Evolutionary conservation across 768 basidiomycete species (phyloP).

Genomic region (Antrodiella citrinella): DNA sequence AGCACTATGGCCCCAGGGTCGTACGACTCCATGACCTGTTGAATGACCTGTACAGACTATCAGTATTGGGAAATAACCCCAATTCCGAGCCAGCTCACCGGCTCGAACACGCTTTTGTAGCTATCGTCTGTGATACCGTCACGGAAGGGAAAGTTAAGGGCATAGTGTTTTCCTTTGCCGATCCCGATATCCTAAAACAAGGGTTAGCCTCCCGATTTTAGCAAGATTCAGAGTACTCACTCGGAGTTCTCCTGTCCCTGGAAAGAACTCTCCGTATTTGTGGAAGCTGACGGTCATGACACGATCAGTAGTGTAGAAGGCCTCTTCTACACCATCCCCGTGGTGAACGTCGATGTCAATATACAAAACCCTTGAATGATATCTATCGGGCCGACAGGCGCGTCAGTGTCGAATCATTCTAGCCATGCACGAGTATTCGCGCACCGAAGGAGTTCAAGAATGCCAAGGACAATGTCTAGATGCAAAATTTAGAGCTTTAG

Average conservation of each 20-base stretch:
- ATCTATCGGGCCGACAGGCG: conserved; percentile 45
- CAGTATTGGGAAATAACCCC: too few relatives aligned
- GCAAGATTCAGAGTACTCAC: conserved; percentile 32
- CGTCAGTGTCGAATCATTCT: background rate
- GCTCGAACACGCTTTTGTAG: conserved; percentile 93
- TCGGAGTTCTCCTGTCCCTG: conserved; percentile 94
- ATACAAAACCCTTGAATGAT: conserved; percentile 91
- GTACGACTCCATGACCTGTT: conserved; percentile 89
- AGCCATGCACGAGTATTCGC: too few relatives aligned
- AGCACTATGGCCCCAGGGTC: conserved; percentile 92
- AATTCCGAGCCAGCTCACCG: too few relatives aligned
- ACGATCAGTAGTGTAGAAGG: conserved; percentile 96
- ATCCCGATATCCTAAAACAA: conserved; percentile 75
- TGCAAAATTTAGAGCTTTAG: too few relatives aligned
- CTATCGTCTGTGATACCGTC: conserved; percentile 95
- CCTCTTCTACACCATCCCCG: conserved; percentile 98
- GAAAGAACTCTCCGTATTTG: conserved; percentile 99
- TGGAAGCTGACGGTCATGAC: conserved; percentile 99
- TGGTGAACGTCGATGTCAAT: conserved; percentile 99
- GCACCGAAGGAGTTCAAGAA: conserved; percentile 85
- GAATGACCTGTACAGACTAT: conserved; percentile 60
- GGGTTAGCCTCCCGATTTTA: background rate
- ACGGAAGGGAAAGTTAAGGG: conserved; percentile 89
- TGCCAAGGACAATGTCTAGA: conserved; percentile 92
- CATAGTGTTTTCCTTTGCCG: conserved; percentile 88